Percentiles rank a stretch among this genome's conserved stretches.
phyloP scores from a whole-genome alignment of 176 grass and related monocot genomes.

The Oryza officinalis region DNA sequence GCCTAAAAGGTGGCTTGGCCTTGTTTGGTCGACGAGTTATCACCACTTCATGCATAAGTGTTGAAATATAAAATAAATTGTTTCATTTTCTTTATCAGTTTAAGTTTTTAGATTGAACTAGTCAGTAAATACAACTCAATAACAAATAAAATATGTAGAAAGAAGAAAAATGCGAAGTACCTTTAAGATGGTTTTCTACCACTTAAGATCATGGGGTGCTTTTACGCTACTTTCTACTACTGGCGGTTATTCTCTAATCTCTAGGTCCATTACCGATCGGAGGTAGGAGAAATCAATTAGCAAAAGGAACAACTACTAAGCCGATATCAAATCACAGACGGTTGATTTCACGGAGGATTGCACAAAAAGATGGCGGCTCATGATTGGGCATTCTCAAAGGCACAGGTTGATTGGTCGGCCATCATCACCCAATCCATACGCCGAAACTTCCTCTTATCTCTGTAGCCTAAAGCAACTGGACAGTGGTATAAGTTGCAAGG shows the following conservation, averaged over 20 bases:
- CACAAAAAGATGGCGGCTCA: background rate
- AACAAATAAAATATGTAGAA: too few species aligned
- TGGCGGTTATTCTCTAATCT: too few species aligned
- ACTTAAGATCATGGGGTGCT: background rate
- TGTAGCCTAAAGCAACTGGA: conserved; percentile 11
- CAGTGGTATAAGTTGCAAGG: conserved; percentile 9
- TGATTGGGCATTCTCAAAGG: conserved; percentile 31
- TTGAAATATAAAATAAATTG: too few species aligned
- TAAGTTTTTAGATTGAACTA: too few species aligned
- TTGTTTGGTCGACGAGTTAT: too few species aligned
- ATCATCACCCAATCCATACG: background rate
- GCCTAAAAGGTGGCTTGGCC: too few species aligned
- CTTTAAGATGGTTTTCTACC: background rate
- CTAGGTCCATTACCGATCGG: too few species aligned
- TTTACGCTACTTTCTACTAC: too few species aligned
- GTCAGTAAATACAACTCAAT: too few species aligned
- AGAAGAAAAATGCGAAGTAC: too few species aligned
- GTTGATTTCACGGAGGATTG: background rate
- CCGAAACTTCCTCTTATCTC: background rate
- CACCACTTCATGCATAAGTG: background rate
- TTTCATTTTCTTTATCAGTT: too few species aligned
- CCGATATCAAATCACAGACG: background rate
- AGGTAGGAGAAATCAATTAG: background rate
- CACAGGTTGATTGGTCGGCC: background rate
- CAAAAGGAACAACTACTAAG: background rate